Evolutionary conservation across 345 rosid species (phyloP).

Genomic region (Eucalyptus pauciflora): DNA sequence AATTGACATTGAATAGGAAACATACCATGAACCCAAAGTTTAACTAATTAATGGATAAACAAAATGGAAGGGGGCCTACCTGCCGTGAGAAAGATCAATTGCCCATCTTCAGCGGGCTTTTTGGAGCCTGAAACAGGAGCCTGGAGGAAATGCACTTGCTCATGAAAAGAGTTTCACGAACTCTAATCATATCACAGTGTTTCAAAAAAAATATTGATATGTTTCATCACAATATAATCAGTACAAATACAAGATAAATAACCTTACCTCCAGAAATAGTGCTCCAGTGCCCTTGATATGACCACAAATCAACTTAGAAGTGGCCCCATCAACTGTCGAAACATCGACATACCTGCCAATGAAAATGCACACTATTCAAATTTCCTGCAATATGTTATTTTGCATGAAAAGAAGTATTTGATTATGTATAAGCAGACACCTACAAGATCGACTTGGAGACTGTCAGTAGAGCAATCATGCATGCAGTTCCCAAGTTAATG

Average conservation of each 20-base stretch:
- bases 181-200: neutral
- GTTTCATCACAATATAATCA: neutral
- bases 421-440: neutral
- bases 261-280: conserved; percentile 66
- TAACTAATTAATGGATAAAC: neutral
- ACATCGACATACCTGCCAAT: conserved; percentile 71
- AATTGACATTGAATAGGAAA: neutral
- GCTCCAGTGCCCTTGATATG: conserved; percentile 65
- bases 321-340: conserved; percentile 84
- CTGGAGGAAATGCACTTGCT: conserved; percentile 10
- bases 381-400: neutral
- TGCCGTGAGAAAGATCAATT: conserved; percentile 81
- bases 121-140: conserved; percentile 98
- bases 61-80: neutral
- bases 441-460: neutral
- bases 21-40: neutral
- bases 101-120: conserved; percentile 92
- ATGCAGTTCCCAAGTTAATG: neutral
- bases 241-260: neutral
- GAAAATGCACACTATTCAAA: neutral
- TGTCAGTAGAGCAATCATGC: neutral
- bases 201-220: neutral
- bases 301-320: conserved; percentile 53
- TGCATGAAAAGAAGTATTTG: neutral
- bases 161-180: neutral